phyloP scores from a whole-genome alignment of 352 stramenopile genomes.

The Globisporangium cederbergense region DNA sequence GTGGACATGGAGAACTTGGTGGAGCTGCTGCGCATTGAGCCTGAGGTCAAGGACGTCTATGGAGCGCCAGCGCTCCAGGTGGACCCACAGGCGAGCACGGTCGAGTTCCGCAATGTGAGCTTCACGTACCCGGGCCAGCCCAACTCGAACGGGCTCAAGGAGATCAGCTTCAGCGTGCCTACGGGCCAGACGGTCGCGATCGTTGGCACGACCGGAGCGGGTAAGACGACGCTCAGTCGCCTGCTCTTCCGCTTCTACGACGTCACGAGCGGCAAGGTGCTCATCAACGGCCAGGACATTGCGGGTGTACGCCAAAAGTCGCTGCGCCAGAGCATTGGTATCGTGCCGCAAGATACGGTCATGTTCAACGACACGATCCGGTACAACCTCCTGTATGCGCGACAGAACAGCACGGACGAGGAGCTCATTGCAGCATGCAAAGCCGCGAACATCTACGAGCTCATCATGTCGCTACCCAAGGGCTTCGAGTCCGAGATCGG shows the following conservation, averaged over 20 bases:
- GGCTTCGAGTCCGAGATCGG: constrained; percentile 90
- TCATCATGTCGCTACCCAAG: constrained; percentile 91
- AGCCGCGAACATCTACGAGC: constrained; percentile 90
- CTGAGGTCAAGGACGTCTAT: constrained; percentile 88
- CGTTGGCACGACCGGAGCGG: constrained; percentile 89
- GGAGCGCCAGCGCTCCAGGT: constrained; percentile 58
- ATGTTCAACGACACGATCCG: constrained; percentile 98
- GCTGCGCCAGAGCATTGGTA: constrained; percentile 88
- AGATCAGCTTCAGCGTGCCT: constrained; percentile 62
- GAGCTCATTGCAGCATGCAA: constrained; percentile 89
- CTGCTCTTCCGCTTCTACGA: constrained; percentile 97
- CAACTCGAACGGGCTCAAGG: constrained; percentile 81
- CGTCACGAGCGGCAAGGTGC: constrained; percentile 69
- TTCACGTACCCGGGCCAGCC: constrained; percentile 92
- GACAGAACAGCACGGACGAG: constrained; percentile 80
- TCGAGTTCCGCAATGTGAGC: constrained; percentile 91
- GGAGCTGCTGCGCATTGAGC: constrained; percentile 91
- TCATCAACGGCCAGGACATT: constrained; percentile 91
- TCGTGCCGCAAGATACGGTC: constrained; percentile 95
- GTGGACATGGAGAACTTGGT: constrained; percentile 96
- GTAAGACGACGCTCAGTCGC: constrained; percentile 94
- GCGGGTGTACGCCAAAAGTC: constrained; percentile 82
- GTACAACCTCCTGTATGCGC: constrained; percentile 94
- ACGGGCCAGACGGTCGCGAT: constrained; percentile 91
- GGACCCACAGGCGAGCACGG: constrained; percentile 34